Percentiles rank a stretch among this genome's conserved stretches.
These are phyloP conservation scores for Diacronema lutheri DNA, from an alignment of 78 protist species.

Conservation along the genomic window DNA sequence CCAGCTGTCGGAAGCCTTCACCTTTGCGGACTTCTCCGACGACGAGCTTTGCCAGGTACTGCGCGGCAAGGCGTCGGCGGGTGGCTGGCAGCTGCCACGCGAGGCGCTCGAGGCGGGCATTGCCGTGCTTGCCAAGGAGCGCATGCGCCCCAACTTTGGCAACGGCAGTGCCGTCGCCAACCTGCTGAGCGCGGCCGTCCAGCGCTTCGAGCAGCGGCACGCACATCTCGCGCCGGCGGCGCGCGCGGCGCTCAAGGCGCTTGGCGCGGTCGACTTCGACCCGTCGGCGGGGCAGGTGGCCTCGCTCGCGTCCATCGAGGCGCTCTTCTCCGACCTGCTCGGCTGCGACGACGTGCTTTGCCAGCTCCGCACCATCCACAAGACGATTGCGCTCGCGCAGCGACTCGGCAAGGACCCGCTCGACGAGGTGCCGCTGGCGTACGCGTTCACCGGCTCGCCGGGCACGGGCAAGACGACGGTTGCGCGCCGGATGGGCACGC, in stretches of 20 bases:
- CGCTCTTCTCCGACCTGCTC: too few species aligned
- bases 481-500: constrained; percentile 13
- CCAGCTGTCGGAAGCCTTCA: constrained; percentile 12
- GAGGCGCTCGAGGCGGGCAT: background rate
- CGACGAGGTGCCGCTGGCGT: background rate
- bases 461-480: constrained; percentile 55
- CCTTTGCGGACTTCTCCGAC: constrained; percentile 19
- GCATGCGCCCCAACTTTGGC: constrained; percentile 42
- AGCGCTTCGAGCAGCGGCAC: background rate
- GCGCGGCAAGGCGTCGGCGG: background rate
- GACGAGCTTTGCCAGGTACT: background rate
- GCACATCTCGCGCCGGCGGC: background rate
- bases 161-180: constrained; percentile 50
- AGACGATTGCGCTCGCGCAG: too few species aligned
- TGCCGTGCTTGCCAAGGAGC: background rate
- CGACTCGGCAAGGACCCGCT: background rate
- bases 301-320: background rate
- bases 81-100: background rate
- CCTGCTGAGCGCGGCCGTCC: constrained; percentile 4
- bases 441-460: constrained; percentile 5
- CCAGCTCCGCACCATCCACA: too few species aligned
- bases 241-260: background rate
- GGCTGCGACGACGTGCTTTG: too few species aligned
- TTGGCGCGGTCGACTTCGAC: background rate
- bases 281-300: background rate